A percentile compares a stretch with the other conserved stretches of the same genome.
phyloP scores from a whole-genome alignment of 2,329 filamentous ascomycete species.

The Sclerotiophoma versabilis region DNA sequence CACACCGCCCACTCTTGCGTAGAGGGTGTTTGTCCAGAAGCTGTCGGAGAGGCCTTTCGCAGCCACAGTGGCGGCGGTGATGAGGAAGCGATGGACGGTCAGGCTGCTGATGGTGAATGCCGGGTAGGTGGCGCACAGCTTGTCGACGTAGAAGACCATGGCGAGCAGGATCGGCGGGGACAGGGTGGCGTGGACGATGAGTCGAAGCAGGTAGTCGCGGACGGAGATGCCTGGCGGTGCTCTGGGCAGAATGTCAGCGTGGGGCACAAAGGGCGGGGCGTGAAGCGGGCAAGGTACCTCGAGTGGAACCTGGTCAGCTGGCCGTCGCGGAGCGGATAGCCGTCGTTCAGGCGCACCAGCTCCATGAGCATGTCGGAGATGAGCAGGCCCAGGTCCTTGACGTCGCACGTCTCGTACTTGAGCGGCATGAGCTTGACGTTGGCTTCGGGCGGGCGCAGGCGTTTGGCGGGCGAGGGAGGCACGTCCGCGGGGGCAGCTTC shows the following conservation, averaged over 20 bases:
- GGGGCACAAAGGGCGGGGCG: not conserved
- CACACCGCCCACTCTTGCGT: conserved; percentile 91
- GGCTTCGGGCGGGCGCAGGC: conserved; percentile 47
- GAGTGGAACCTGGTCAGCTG: conserved; percentile 95
- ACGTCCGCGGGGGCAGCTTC: conserved; percentile 2
- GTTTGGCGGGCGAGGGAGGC: conserved; percentile 41
- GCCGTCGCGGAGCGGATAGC: conserved; percentile 81
- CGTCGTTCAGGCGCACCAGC: conserved; percentile 91
- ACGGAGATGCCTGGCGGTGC: conserved; percentile 92
- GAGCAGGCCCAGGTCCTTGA: conserved; percentile 86
- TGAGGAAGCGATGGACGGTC: conserved; percentile 96
- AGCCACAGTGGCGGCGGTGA: conserved; percentile 92
- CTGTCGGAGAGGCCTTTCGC: conserved; percentile 95
- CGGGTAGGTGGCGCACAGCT: conserved; percentile 87
- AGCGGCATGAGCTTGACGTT: conserved; percentile 68
- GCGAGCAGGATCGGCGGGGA: conserved; percentile 93
- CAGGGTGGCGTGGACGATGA: conserved; percentile 92
- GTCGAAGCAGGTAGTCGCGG: conserved; percentile 86
- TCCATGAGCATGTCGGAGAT: conserved; percentile 97
- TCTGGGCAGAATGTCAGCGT: conserved; percentile 42
- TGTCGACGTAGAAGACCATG: conserved; percentile 99
- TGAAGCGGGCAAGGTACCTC: conserved; percentile 62
- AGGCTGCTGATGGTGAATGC: conserved; percentile 96
- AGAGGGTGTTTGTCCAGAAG: conserved; percentile 98
- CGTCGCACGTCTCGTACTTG: conserved; percentile 80